phyloP scores from a whole-genome alignment of 441 rosid genomes.

The Capsella rubella region DNA sequence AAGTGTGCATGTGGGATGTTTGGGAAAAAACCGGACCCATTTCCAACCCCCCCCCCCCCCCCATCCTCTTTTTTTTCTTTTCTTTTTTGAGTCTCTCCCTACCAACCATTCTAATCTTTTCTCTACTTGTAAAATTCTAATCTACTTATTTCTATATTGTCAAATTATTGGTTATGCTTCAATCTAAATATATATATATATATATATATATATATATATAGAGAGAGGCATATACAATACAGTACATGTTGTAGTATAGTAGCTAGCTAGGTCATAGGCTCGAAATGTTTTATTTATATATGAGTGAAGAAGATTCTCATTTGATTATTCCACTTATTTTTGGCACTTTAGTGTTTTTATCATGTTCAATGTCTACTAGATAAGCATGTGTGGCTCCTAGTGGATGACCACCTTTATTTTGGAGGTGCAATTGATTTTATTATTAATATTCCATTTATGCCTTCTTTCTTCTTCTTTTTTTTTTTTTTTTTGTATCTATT shows the following conservation, averaged over 20 bases:
- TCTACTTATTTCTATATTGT: constrained; percentile 1
- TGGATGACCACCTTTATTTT: constrained; percentile 35
- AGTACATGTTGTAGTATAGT: constrained; percentile 1
- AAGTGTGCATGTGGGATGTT: constrained; percentile 46
- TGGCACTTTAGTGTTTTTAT: constrained; percentile 31
- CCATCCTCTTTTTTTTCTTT: not conserved
- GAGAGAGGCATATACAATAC: not conserved
- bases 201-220: not conserved
- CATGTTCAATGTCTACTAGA: constrained; percentile 42
- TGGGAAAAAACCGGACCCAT: constrained; percentile 35
- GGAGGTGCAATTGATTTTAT: constrained; percentile 1
- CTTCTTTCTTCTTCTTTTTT: too few relatives aligned
- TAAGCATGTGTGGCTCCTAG: constrained; percentile 40
- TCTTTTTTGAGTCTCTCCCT: constrained; percentile 34
- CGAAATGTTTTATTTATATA: constrained; percentile 16
- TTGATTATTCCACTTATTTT: constrained; percentile 39
- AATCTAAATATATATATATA: not conserved
- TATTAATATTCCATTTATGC: constrained; percentile 2
- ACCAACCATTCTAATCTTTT: constrained; percentile 44
- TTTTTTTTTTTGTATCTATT: not conserved
- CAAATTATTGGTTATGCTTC: constrained; percentile 29
- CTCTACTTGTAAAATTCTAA: constrained; percentile 14
- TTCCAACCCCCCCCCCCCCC: not conserved
- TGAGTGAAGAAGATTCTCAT: constrained; percentile 40
- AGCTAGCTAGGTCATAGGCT: constrained; percentile 37